These are phyloP conservation scores for Cordyceps farinosa DNA, from an alignment of 2,329 filamentous ascomycete genomes.

Conservation along the genomic window DNA sequence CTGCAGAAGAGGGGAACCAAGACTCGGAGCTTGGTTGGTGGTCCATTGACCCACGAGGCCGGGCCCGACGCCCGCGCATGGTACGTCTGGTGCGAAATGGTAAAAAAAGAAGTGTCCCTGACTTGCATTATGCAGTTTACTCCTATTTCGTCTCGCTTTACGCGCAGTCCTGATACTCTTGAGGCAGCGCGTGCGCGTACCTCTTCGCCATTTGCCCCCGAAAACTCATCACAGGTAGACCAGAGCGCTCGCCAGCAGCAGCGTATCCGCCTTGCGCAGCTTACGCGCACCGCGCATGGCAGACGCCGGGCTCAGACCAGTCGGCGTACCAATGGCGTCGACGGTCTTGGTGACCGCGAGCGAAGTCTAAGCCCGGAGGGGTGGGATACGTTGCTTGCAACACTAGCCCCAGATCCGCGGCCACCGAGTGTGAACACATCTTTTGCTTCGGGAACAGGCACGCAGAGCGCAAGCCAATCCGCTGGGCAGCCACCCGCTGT, in stretches of 20 bases:
- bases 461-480: slow-evolving; percentile 36
- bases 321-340: slow-evolving; percentile 35
- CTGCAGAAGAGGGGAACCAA: slow-evolving; percentile 18
- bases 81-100: slow-evolving; percentile 21
- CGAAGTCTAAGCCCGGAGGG: slow-evolving; percentile 74
- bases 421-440: slow-evolving; percentile 78
- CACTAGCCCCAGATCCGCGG: slow-evolving; percentile 76
- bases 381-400: slow-evolving; percentile 80
- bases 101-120: slow-evolving; percentile 42
- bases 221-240: not conserved
- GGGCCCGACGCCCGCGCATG: slow-evolving; percentile 21
- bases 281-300: not conserved
- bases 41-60: slow-evolving; percentile 24
- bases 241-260: not conserved
- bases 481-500: slow-evolving; percentile 5
- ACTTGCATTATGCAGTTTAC: slow-evolving; percentile 50
- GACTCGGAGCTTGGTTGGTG: slow-evolving; percentile 26
- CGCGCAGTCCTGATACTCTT: slow-evolving; percentile 14
- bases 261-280: not conserved
- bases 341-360: slow-evolving; percentile 80
- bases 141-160: slow-evolving; percentile 14
- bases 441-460: slow-evolving; percentile 61
- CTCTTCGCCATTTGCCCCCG: not conserved
- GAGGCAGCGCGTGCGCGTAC: slow-evolving; percentile 1
- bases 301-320: slow-evolving; percentile 8